Evolutionary conservation across 148 eudicot species (phyloP).

Genomic region (Talinum fruticosum): DNA sequence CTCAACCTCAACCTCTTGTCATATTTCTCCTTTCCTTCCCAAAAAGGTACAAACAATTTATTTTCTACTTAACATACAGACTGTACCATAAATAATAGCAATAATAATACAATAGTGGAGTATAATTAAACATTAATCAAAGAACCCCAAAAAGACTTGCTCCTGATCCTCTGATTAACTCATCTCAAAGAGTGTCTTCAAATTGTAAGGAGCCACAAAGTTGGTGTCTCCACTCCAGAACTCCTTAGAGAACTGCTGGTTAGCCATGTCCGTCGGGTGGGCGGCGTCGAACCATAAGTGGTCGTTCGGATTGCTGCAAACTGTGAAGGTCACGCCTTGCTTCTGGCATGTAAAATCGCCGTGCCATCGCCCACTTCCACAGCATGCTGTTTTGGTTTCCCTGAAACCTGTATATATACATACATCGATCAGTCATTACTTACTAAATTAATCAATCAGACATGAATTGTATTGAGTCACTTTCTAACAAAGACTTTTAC

Average conservation of each 20-base stretch:
- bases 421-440: no score
- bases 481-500: not conserved
- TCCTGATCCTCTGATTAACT: not conserved
- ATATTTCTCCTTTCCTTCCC: not conserved
- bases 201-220: not conserved
- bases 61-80: not conserved
- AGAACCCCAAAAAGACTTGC: not conserved
- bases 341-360: slow-evolving; percentile 3
- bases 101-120: no score
- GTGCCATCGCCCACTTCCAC: slow-evolving; percentile 7
- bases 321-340: not conserved
- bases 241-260: slow-evolving; percentile 1
- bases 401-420: not conserved
- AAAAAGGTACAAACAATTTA: slow-evolving; percentile 2
- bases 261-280: slow-evolving; percentile 3
- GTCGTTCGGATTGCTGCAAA: slow-evolving; percentile 1
- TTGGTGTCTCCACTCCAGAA: slow-evolving; percentile 2
- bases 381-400: slow-evolving; percentile 5
- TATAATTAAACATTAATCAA: not conserved
- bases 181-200: slow-evolving; percentile 7
- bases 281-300: slow-evolving; percentile 10
- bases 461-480: not conserved
- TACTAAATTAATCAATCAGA: no score
- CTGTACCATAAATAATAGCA: not conserved
- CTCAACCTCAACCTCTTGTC: not conserved